Conservation (phyloP, 345 rosid species). For the Anacardium occidentale region DNA sequence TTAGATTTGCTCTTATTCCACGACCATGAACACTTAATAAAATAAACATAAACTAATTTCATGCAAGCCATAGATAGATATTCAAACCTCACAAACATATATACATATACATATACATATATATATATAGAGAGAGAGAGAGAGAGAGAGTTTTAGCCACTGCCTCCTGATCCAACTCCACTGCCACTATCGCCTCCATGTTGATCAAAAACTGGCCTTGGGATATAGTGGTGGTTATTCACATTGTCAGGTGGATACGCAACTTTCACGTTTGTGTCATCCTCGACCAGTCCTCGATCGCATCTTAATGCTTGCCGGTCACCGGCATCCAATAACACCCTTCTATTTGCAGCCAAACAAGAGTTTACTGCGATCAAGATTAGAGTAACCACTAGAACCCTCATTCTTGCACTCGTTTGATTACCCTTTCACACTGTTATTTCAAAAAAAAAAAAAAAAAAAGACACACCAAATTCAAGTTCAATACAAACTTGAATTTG, state of each 20-base stretch:
- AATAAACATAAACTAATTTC: neutral
- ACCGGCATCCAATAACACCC: neutral
- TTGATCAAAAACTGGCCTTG: constrained; percentile 19
- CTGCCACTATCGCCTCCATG: constrained; percentile 14
- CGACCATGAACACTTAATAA: no score
- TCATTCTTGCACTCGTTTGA: constrained; percentile 23
- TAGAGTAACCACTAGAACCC: constrained; percentile 22
- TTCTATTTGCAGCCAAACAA: constrained; percentile 22
- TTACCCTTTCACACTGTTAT: neutral
- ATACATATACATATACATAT: neutral
- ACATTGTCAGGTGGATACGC: constrained; percentile 7
- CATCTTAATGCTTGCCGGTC: neutral
- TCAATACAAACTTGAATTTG: neutral
- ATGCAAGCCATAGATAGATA: neutral
- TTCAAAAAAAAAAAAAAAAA: no score
- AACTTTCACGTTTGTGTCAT: no score
- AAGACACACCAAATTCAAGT: neutral
- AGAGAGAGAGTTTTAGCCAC: neutral
- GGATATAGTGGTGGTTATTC: constrained; percentile 31
- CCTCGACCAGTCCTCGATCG: neutral
- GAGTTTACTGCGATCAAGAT: constrained; percentile 24
- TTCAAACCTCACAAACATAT: neutral
- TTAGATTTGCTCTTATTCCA: no score
- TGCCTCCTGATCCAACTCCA: constrained; percentile 12
- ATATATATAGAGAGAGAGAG: no score